A percentile compares a stretch with the other conserved stretches of the same genome.
Conservation (phyloP, 768 basidiomycete genomes). For the Wakefieldia striispora region DNA sequence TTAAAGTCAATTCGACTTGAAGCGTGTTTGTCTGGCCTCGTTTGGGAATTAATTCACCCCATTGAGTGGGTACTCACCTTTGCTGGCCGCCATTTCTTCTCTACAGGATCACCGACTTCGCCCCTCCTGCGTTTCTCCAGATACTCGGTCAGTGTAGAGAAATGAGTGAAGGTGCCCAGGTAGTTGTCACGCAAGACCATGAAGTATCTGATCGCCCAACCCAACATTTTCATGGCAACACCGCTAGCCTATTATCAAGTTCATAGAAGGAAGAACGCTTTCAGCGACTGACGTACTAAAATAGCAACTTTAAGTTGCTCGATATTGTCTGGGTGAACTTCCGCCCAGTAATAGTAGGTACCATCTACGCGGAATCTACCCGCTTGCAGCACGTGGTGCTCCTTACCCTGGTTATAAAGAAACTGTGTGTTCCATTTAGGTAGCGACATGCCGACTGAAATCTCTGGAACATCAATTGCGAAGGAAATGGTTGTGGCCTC, state of each 20-base stretch:
- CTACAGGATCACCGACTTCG: slow-evolving; percentile 78
- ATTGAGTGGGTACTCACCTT: slow-evolving; percentile 46
- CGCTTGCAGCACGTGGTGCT: slow-evolving; percentile 61
- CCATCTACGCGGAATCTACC: slow-evolving; percentile 57
- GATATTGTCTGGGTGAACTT: slow-evolving; percentile 64
- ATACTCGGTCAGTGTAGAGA: slow-evolving; percentile 85
- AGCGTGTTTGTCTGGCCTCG: slow-evolving; percentile 69
- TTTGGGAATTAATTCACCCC: slow-evolving; percentile 6
- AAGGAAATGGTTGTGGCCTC: slow-evolving; percentile 68
- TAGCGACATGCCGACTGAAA: slow-evolving; percentile 59
- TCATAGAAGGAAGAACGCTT: background rate
- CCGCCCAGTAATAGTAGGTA: slow-evolving; percentile 72
- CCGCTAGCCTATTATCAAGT: slow-evolving; percentile 42
- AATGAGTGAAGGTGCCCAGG: slow-evolving; percentile 91
- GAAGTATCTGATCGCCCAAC: slow-evolving; percentile 87
- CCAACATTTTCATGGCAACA: slow-evolving; percentile 65
- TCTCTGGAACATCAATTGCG: slow-evolving; percentile 53
- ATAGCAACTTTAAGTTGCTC: slow-evolving; percentile 76
- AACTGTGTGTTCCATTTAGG: slow-evolving; percentile 90
- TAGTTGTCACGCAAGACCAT: slow-evolving; percentile 93
- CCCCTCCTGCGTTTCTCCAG: slow-evolving; percentile 59
- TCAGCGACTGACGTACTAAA: slow-evolving; percentile 37
- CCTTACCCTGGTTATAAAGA: slow-evolving; percentile 59
- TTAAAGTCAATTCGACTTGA: slow-evolving; percentile 65
- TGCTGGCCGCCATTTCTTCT: slow-evolving; percentile 74